Percentiles rank a stretch among this genome's conserved stretches.
phyloP scores from a whole-genome alignment of 495 filamentous ascomycete genomes.

The Halenospora varia region DNA sequence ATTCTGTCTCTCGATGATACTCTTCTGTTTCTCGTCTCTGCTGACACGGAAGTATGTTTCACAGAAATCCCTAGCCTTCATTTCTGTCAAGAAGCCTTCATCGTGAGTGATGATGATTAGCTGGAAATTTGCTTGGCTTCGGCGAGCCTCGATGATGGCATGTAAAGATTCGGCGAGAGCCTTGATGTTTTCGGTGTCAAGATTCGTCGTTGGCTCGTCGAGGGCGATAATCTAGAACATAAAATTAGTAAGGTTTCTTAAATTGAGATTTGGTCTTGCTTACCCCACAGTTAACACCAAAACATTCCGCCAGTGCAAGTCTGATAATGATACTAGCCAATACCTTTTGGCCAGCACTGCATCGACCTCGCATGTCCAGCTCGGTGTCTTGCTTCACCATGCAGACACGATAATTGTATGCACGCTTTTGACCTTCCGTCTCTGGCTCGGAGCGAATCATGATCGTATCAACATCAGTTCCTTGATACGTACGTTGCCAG shows the following conservation, averaged over 20 bases:
- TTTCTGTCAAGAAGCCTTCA: conserved; percentile 89
- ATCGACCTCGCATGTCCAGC: conserved; percentile 99
- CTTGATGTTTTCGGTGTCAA: conserved; percentile 91
- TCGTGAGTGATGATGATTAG: conserved; percentile 99
- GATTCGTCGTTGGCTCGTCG: conserved; percentile 96
- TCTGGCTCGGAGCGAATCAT: conserved; percentile 69
- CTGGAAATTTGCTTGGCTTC: conserved; percentile 90
- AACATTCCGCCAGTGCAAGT: conserved; percentile 92
- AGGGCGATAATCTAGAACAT: conserved; percentile 70
- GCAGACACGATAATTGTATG: conserved; percentile 95
- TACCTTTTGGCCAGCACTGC: conserved; percentile 94
- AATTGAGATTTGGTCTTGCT: conserved; percentile 8
- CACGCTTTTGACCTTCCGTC: conserved; percentile 74
- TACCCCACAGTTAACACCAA: conserved; percentile 88
- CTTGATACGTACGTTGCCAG: conserved; percentile 95
- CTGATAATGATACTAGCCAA: conserved; percentile 97
- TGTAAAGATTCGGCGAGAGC: conserved; percentile 81
- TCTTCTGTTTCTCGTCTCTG: conserved; percentile 82
- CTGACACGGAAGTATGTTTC: conserved; percentile 87
- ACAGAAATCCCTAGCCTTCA: conserved; percentile 92
- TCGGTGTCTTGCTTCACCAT: conserved; percentile 97
- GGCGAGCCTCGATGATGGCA: conserved; percentile 80
- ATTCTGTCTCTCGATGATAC: conserved; percentile 71
- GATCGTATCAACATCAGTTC: conserved; percentile 96
- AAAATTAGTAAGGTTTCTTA: conserved; percentile 11